These are phyloP conservation scores for Cicer chorassanicum DNA, from an alignment of 306 rosid genomes.

Conservation along the genomic window DNA sequence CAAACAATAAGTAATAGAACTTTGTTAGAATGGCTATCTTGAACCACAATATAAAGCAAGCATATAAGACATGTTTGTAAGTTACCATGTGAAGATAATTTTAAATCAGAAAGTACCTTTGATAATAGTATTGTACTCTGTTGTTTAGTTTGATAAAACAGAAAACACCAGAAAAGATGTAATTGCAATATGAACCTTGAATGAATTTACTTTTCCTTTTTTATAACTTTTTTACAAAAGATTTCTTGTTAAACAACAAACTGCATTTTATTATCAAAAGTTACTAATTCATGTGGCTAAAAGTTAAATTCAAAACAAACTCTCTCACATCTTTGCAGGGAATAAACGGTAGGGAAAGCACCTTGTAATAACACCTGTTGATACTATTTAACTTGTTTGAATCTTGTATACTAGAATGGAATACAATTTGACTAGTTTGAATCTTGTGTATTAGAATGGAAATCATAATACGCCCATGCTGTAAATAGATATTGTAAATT, in stretches of 20 bases:
- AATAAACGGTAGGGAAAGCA: not conserved
- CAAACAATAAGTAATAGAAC: slow-evolving; percentile 14
- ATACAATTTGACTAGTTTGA: not conserved
- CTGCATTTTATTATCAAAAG: not conserved
- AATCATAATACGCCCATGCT: not conserved
- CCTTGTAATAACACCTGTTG: not conserved
- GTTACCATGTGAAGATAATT: slow-evolving; percentile 21
- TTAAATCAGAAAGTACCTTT: not conserved
- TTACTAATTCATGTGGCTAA: not conserved
- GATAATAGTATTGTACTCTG: not conserved
- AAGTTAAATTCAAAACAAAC: not conserved
- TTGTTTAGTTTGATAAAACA: not conserved
- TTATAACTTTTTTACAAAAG: not conserved
- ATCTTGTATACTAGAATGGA: not conserved
- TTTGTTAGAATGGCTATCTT: slow-evolving; percentile 18
- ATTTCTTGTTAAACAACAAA: not conserved
- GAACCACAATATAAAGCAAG: slow-evolving; percentile 11
- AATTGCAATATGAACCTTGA: not conserved
- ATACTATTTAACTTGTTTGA: not conserved
- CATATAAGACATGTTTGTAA: not conserved
- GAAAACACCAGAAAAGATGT: not conserved
- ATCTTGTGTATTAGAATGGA: not conserved
- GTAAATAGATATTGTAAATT: not conserved
- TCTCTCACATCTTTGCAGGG: not conserved
- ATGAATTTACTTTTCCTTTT: not conserved